phyloP scores from a whole-genome alignment of 2,329 filamentous ascomycete species.

The Phoma sp. region DNA sequence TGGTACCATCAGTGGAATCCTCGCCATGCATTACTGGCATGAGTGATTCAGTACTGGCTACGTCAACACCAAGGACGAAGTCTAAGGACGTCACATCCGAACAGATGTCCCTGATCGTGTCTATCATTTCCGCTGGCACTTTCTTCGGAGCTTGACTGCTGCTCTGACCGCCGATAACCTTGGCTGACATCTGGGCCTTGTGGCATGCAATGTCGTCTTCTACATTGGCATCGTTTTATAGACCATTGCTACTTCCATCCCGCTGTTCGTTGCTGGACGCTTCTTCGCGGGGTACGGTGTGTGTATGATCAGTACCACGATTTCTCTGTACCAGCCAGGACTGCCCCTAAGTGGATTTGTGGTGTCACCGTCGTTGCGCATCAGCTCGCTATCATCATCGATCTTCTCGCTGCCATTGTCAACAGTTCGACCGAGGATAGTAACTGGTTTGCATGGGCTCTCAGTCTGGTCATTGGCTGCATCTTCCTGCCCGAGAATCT shows the following conservation, averaged over 20 bases:
- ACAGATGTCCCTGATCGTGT: constrained; percentile 77
- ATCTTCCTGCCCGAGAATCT: constrained; percentile 77
- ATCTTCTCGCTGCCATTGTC: constrained; percentile 71
- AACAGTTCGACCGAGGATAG: constrained; percentile 69
- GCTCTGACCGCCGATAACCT: constrained; percentile 71
- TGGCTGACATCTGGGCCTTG: constrained; percentile 71
- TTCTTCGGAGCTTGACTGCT: constrained; percentile 75
- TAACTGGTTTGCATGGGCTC: constrained; percentile 74
- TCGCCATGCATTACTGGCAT: constrained; percentile 74
- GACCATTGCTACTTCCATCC: constrained; percentile 44
- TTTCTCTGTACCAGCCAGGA: constrained; percentile 76
- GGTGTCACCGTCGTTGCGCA: constrained; percentile 74
- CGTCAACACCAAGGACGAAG: constrained; percentile 49
- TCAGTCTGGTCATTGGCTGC: constrained; percentile 67
- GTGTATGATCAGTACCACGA: constrained; percentile 50
- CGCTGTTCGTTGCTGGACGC: constrained; percentile 50
- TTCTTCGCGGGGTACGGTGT: constrained; percentile 54
- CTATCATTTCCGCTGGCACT: constrained; percentile 83
- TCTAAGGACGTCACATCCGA: constrained; percentile 40
- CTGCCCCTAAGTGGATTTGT: constrained; percentile 76
- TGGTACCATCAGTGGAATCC: constrained; percentile 63
- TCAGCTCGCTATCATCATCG: constrained; percentile 75
- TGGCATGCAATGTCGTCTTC: constrained; percentile 46
- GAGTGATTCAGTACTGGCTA: constrained; percentile 63
- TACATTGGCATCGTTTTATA: constrained; percentile 52